Base-by-base conservation (phyloP, 2,329 filamentous ascomycete genomes). In the Talaromyces albobiverticillius region DNA sequence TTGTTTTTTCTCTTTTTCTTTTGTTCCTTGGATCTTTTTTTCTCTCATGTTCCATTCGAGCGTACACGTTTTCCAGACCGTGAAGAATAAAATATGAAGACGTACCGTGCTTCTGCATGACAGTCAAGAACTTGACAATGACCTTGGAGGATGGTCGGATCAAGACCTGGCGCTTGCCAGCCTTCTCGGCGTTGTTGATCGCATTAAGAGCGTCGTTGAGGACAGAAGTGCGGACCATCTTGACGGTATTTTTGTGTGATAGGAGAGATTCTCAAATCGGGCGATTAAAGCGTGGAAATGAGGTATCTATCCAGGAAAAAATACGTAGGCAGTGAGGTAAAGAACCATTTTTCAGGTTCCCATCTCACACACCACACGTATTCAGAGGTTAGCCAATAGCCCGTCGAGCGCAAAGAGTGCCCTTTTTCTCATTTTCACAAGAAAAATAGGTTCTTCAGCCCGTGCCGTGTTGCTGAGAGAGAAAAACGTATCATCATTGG, bases 101-200 rank as follows among this genome's bases (percentile, higher is more conserved):
- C 91, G 64, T 94, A 97, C 94, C 94, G 83, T 99, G 94, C 80
- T 89, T 90, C 84, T 99, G 94, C 94, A 99, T 99, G 78, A 97
- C 93, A 76, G 84, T 84, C 75, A 99, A 84, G 87, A 97, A 99
- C 86, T 97, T 97, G 84, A 95, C 82, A 72, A 99, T 99, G 84
- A 99, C 94, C 89, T 99, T 99, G 79, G 94, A 97, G 78, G 85
- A 89, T 70, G 95, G 94, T 73, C 92, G 87, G 85, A 99, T 96
- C 78, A 99, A 75, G 76, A 97, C 94, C 83, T 99, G 94, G 75
- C 94, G 92, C 89, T 97, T 97, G 82, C 94, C 94, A 70, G 89
- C 84, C 89, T 99, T 97, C 87, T 99, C 95, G 84, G 94, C 94
- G 80, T 99, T 99, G 91, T 99, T 99, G 88, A 99, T 97, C 83